A percentile compares a stretch with the other conserved stretches of the same genome.
Evolutionary conservation across 257 asterid species (phyloP).

Genomic region (Rehmannia glutinosa): DNA sequence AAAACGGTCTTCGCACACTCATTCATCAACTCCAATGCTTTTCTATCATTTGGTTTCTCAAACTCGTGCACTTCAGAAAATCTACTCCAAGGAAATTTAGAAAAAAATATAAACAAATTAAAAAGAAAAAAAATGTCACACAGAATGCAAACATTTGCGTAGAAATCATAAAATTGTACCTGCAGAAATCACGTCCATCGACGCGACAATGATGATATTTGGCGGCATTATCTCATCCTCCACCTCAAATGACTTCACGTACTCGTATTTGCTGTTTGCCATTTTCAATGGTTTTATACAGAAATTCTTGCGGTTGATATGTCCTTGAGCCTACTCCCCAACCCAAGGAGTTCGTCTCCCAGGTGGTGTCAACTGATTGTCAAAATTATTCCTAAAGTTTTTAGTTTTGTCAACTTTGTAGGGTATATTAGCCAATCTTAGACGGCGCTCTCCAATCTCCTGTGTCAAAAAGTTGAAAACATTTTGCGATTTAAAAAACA

Average conservation of each 20-base stretch:
- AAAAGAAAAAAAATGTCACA: neutral
- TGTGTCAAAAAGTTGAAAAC: too few relatives aligned
- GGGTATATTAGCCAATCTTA: too few relatives aligned
- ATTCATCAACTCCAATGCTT: constrained; percentile 67
- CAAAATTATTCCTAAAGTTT: too few relatives aligned
- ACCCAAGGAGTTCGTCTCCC: too few relatives aligned
- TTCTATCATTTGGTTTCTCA: constrained; percentile 62
- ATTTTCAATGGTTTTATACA: constrained; percentile 23
- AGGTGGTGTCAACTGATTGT: too few relatives aligned
- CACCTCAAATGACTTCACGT: constrained; percentile 66
- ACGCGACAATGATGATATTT: constrained; percentile 58
- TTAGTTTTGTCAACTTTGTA: too few relatives aligned
- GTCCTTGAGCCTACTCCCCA: too few relatives aligned
- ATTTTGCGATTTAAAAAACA: too few relatives aligned
- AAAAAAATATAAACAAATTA: neutral
- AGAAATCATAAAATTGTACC: constrained; percentile 29
- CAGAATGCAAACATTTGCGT: neutral
- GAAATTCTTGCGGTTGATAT: neutral
- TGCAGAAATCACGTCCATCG: constrained; percentile 44
- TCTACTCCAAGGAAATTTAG: constrained; percentile 25
- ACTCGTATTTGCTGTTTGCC: constrained; percentile 89
- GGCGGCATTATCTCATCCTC: constrained; percentile 64
- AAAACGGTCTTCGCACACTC: constrained; percentile 56
- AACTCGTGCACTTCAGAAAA: constrained; percentile 72
- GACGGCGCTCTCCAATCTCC: too few relatives aligned